Base-by-base conservation (phyloP, 345 rosid species). In the Noccaea bulbosa region DNA sequence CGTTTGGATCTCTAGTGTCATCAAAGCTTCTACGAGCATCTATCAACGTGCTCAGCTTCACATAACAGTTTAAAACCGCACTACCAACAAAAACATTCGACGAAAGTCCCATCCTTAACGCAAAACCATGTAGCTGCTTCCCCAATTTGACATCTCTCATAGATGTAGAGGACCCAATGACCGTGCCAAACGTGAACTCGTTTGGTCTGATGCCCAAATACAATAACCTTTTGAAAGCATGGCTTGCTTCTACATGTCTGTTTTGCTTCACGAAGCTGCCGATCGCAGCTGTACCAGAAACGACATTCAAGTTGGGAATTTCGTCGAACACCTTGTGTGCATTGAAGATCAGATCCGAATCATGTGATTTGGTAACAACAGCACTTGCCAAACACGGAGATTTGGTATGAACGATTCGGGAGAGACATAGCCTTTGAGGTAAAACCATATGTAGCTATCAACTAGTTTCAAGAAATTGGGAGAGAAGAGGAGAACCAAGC, bases 41-140 rank as follows among this genome's bases (percentile, higher is more conserved):
- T 14, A 72, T 55, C 30, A 85, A 32, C 0, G 82, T 70, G 37
- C 88, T 72, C 54, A 82, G 79, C 84, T 92, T 87, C 61, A 82
- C 84, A 58, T 89, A 86, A 55, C 70, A 72, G 79, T 90, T 85
- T 37, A 88, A 69, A 74, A 83, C 67, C 22, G 87, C 85, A 69
- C 88, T 86, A 20, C 90, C 95, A 14, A 88, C 96, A 62, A 81
- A 92, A 12, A 92, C 93, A 60, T 79, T 83, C 1, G 85, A 81
- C n/a, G 72, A 60, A 11, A 85, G 84, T 11, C 95, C 96, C 73
- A 82, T 73, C 80, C 82, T 87, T 65, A 79, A 61, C 2, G 94
- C 85, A 72, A 38, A 81, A 16, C 77, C 80, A 71, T 92, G 98
- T 45, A 88, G 80, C 75, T 90, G 91, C 77, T 71, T 85, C 3